Base-by-base conservation (phyloP, 768 basidiomycete species). In the Tulasnella sp. region DNA sequence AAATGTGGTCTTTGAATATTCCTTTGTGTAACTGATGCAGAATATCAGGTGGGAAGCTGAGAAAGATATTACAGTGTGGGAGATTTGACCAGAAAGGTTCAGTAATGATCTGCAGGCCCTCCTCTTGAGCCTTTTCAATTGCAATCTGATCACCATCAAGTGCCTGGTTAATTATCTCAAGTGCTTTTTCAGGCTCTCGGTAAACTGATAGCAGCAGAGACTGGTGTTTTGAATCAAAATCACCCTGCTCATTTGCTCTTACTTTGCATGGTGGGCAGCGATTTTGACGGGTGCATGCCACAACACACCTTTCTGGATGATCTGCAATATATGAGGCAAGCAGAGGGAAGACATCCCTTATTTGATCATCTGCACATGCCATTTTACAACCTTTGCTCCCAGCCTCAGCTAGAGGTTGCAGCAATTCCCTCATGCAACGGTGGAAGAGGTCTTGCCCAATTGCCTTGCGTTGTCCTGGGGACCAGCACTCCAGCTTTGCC, bases 61-160 rank as follows among this genome's bases (percentile, higher is more conserved):
- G 0, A 80, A 86, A 88, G 46, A 89, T 89, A 80, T 89, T 80
- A 52, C 82, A 74, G 79, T 84, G 85, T 0, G 87, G 88, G 14
- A 89, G 80, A 48, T 87, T 81, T 0, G 58, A 68, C 88, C 88
- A 89, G 80, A 88, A 88, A 19, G 87, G 88, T 18, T 38, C 16
- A 31, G 3, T 14, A 38, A 46, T 27, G 36, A 71, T 34, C 0
- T 36, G 85, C 85, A 19, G 82, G 82, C 24, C 80, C 21, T 9
- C 83, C 79, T 2, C 83, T 82, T 0, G 71, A 21, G 14, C 86
- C 83, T 21, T 77, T 71, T 77, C 85, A 84, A 52, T 78, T 82
- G 0, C 40, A 40, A 40, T 40, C 10, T 40, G 40, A 40, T 40
- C 40, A 40, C 40, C 40, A 40, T 40, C 40, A 40, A 40, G 40